Evolutionary conservation across 139 green algal species (phyloP), one percentile per base, ranked within the genome.

Genomic region (Eudorina sp.): DNA sequence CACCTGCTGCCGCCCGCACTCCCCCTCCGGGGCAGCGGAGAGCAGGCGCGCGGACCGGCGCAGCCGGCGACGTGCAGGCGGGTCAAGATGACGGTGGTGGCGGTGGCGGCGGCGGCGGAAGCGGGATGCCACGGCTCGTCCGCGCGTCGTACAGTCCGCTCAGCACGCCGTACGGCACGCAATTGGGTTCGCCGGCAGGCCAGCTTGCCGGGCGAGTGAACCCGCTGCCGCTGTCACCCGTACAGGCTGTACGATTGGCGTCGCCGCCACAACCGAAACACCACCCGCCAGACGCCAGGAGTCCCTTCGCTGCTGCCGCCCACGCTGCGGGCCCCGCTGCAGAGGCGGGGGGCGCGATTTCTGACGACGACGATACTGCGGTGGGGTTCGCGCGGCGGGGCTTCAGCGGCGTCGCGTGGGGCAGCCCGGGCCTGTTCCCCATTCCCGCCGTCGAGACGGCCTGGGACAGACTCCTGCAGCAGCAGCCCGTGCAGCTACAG

Each of bases 401-500:
- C n/a, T n/a, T n/a, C n/a, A n/a, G 46, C n/a, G 73, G 73, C 46
- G 73, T 43, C 25, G 70, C 18, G 19, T 46, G 68, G 36, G 70
- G 41, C 40, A 55, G 70, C 38, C 41, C 41, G 1, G 18, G 23
- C 9, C 36, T 4, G 31, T 18, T 55, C 0, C 2, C 45, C 6
- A 14, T 29, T 2, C 73, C 73, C 11, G 25, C 25, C 14, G 45
- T 81, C 4, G 40, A 55, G 51, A 77, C 81, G 46, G 68, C 81
- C 38, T 83, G 38, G 53, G 6, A 83, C 38, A 36, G 70, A 77
- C 62, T 77, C 40, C 77, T 51, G 48, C 76, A 45, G 66, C 77
- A 82, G 76, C 45, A 86, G 53, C 77, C 72, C 25, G 13, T 43
- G 31, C 43, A 41, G n/a, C 73, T 14, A 55, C 69, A 46, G 7